Base-by-base conservation (phyloP, 108 stramenopile genomes). In the Pseudonitzschia pungens region DNA sequence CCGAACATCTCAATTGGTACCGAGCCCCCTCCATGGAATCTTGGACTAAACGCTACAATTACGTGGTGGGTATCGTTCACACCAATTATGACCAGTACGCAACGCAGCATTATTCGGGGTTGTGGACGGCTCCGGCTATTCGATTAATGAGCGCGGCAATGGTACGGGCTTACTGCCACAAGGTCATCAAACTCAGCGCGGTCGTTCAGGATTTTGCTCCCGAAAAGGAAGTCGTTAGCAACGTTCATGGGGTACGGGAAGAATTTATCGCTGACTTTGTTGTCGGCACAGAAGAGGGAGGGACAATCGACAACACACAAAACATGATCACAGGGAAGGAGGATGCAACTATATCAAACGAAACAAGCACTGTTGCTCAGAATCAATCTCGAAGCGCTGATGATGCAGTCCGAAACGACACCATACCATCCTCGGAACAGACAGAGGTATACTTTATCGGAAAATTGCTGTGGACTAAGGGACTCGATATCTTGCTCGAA, bases 101-200 rank as follows among this genome's bases (percentile, higher is more conserved):
- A 21, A 71, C 68, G 10, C 44, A 75, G 21, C 81, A 87, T 26
- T 84, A 80, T 66, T 50, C 60, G 24, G 88, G 79, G 14, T 40
- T 84, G 55, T 82, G 78, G 79, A 83, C 82, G 1, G 92, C 89
- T 67, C 91, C 95, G 12, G 90, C 91, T 18, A 86, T 96, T 12
- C 73, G 79, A 48, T 66, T 91, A 18, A 82, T 96, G 74, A 84
- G 80, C 33, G 84, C 87, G 12, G 89, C 91, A 32, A 93, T 96
- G 92, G 81, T 91, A 20, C 76, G 93, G 65, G 95, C 92, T 3
- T 91, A 96, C 63, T 94, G 93, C 67, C 93, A 96, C 78, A 87
- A 87, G 70, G 90, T 94, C n/a, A 89, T 96, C 50, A 96, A 94
- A 70, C 81, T 96, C 0, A 84, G 82, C 0, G 89, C 81, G 29